Evolutionary conservation across 2,329 filamentous ascomycete species (phyloP), one percentile per base, ranked within the genome.

Genomic region (Fusarium gaditjirri): DNA sequence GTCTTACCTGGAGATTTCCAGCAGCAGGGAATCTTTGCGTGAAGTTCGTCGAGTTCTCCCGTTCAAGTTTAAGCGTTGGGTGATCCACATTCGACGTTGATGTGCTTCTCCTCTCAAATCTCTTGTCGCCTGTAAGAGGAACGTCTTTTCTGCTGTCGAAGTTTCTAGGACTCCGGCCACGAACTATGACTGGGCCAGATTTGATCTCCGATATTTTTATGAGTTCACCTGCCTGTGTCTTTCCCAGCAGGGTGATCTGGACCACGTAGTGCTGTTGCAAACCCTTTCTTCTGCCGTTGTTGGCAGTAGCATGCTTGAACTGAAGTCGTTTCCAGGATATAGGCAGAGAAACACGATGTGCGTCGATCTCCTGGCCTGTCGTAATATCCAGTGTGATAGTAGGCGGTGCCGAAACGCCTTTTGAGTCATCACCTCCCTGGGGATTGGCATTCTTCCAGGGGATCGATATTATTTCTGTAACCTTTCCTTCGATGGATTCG

Each of bases 211-310:
- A 93, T 70, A 98, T 90, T 70, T 88, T 89, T 61, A 92, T 85
- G 29, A 91, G 89, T 16, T 92, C 94, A 2, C 93, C 85, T 2
- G 83, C 83, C 57, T 88, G 85, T n/a, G 94, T 84, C 58, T 93
- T 95, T 25, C 93, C 94, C 41, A 96, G 84, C 14, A 98, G 87
- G 80, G 92, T 94, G 65, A 98, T 90, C 68, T 94, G 91, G 52
- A 98, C 93, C 4, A 97, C 88, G 79, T 98, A 98, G 80, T 98
- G 95, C 81, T 98, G 95, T 80, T 98, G 95, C 50, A 98, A 84
- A 72, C 97, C 95, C 82, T 98, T 98, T 74, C 95, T 89, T 59
- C 95, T 90, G 17, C 95, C 95, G 79, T 98, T 98, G 80, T 98
- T 98, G 55, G 95, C 95, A 2, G 95, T 98, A 4, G 95, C 95